Evolutionary conservation across 2,329 filamentous ascomycete species (phyloP), one percentile per base, ranked within the genome.

Genomic region (Monilinia fructicola): DNA sequence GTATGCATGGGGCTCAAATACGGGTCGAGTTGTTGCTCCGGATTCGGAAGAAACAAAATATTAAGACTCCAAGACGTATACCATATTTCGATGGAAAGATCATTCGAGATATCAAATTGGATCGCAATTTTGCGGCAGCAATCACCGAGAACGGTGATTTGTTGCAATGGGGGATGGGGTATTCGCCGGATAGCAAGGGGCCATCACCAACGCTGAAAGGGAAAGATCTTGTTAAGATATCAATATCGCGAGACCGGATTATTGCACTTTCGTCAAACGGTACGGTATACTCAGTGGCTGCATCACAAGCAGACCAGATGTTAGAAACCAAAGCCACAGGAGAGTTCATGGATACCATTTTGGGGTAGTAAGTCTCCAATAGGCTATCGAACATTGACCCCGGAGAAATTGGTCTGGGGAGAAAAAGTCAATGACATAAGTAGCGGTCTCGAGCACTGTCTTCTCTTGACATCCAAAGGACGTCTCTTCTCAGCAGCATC

Each of bases 1-100:
- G 0, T 98, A 96, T 78, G 87, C 90, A 6, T 99, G 95, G 94
- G 95, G 95, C 0, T 92, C 90, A 23, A 99, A 99, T 74, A 81
- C 82, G 21, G 92, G 93, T 68, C 85, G 85, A 72, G 93, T 97
- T n/a, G 91, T 91, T 48, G 93, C 93, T 53, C 93, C 93, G 0
- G 88, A 90, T 69, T 94, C 90, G 11, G 84, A 89, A 62, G 93
- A 97, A 65, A 80, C 81, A 40, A 85, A 85, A 89, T 69, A 83
- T 98, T 76, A 97, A 96, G 79, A 87, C 85, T 1, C 93, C 95
- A 18, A 83, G 89, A 67, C 85, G 93, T 67, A 87, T 98, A 74
- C 72, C 84, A 0, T 95, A 89, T 78, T 98, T 99, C 74, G 88
- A 98, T 74, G 90, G 90, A 40, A 86, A 92, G 77, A 78, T 97